Base-by-base conservation (phyloP, 768 basidiomycete species). In the Suillus ampliporus region DNA sequence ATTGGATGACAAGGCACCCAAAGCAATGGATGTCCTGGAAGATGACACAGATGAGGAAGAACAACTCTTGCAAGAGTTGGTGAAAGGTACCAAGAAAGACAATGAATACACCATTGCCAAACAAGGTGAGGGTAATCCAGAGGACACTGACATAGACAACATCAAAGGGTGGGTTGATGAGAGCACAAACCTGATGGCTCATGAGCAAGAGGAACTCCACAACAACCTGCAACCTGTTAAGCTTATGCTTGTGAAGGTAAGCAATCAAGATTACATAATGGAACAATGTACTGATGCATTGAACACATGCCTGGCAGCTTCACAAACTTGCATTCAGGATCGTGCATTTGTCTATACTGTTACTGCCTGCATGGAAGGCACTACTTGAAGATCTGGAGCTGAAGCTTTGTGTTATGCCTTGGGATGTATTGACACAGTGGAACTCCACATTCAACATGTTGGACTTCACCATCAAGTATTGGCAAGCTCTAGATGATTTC, bases 371-470 rank as follows among this genome's bases (percentile, higher is more conserved):
- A 5, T 74, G 74, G 72, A 51, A 66, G 6, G 5, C 26, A 0
- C 58, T 44, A 2, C 52, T 75, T 2, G 19, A 56, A 51, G 48
- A 35, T 60, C 53, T 67, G 57, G 1, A 65, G 40, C 26, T 34
- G 62, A 48, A 37, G 28, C 56, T 23, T 11, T 41, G 34, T 3
- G 44, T 56, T 1, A 64, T 65, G 54, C 65, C 60, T 5, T 10
- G 64, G 1, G 64, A 70, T 40, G 66, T 70, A 15, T 43, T 41
- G 14, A 71, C 67, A 1, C 41, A 50, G 10, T 69, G 64, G 68
- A 71, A 66, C 23, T 69, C 66, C 1, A 68, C 62, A 1, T 73
- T 41, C 40, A 57, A 71, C 31, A 70, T 74, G 69, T 41, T 73
- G 5, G 38, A 64, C 9, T 66, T 68, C 41, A 68, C 70, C 0